Base-by-base conservation (phyloP, 495 filamentous ascomycete genomes). In the Clohesyomyces aquaticus region DNA sequence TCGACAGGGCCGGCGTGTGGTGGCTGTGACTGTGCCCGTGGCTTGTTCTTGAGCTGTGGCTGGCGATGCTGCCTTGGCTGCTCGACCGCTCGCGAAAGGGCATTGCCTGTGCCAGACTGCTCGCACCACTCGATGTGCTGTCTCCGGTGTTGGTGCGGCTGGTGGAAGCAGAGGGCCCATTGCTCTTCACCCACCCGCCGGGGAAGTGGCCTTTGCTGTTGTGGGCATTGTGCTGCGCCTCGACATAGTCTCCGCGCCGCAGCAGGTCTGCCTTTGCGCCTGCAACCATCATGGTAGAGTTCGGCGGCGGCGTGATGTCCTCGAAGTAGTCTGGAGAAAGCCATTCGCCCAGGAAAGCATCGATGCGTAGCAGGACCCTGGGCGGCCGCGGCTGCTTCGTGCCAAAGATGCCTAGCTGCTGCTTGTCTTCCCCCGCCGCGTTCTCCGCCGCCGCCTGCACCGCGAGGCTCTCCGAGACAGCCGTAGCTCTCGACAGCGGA, bases 301-400 rank as follows among this genome's bases (percentile, higher is more conserved):
- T 82, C 1, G 94, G 95, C 14, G 94, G 94, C 1, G 91, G 91
- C 10, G 89, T 93, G 68, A 98, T 97, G 29, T 87, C 79, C 43
- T 93, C 91, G 70, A 90, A 99, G 71, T 99, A 99, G 70, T 91
- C 87, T 3, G 91, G 90, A 3, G 88, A 88, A 43, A 98, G 80
- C 94, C 94, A 99, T 78, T 99, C 94, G 16, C 95, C 95, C 2
- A 98, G 81, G 72, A 93, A 95, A 0, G 95, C 87, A 76, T 98
- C 95, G 6, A 98, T 81, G 1, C 94, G 88, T 51, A 98, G 72
- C 8, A 85, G 75, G 1, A 83, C 78, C 71, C 82, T 89, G 35
- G 70, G 55, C 26, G 51, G 63, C 16, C 68, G 63, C 6, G 38
- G 23, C 10, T 48, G 55, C 23, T 35, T 54, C 29, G 56, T 62